Evolutionary conservation across 2,329 filamentous ascomycete genomes (phyloP), one percentile per base, ranked within the genome.

Genomic region (Diaporthe aspalathi): DNA sequence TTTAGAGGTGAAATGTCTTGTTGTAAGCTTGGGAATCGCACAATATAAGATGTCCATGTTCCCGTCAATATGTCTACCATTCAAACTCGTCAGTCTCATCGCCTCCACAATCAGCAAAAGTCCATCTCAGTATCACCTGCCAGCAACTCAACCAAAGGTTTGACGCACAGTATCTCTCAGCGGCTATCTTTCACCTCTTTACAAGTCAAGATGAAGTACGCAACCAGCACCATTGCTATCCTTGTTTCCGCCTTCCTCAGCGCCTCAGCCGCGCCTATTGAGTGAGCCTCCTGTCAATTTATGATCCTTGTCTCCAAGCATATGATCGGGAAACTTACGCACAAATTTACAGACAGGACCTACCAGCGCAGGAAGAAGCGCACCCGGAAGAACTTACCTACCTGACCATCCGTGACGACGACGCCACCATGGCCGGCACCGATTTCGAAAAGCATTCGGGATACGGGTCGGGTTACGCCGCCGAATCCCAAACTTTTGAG

Each of bases 191-290:
- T 32, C 27, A 32, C 27, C 50, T 32, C 24, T 24, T 53, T 17
- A 32, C 4, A 27, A 54, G 17, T 54, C 52, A 54, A 38, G 2
- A 54, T 54, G 52, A 54, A 54, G 52, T 7, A 22, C 52, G 9
- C 52, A 14, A 12, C 29, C 8, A 22, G 52, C 29, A 54, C 52
- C 17, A 54, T 38, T 29, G 52, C 52, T 5, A 2, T 54, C 52
- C 52, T 54, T 38, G 52, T 54, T 22, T 54, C 29, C 8, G 52
- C 29, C 17, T 54, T 54, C 20, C 7, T 54, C 52, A 54, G 17
- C 52, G 52, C 17, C 52, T 54, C 52, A 35, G 52, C 52, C 8
- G 52, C 52, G 52, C 52, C 52, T 27, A 22, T 54, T 38, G 52
- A 22, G 52, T 54, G 9, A 54, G 52, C 35, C 52, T 38, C 35